phyloP scores from a whole-genome alignment of 179 eudicot genomes.

The Patellifolia procumbens region DNA sequence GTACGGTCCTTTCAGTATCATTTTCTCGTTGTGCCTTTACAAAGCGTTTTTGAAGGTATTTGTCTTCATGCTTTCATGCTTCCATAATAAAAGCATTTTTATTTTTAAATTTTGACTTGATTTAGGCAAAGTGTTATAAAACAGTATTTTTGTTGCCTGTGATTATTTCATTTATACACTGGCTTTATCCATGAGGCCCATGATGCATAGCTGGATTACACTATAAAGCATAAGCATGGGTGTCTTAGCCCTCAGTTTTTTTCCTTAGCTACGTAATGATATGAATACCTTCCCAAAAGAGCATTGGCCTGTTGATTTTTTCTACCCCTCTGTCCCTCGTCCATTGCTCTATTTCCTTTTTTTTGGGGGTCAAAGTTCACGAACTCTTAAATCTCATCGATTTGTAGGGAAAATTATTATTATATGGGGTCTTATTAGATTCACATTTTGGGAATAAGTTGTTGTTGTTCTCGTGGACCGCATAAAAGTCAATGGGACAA shows the following conservation, averaged over 20 bases:
- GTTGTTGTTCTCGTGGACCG: too few relatives aligned
- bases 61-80: neutral
- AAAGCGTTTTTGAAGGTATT: constrained; percentile 5
- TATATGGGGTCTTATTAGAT: too few relatives aligned
- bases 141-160: neutral
- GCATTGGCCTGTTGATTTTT: neutral
- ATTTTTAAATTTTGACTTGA: neutral
- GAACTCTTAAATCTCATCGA: too few relatives aligned
- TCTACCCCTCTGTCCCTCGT: too few relatives aligned
- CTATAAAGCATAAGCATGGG: neutral
- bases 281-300: neutral
- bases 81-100: neutral
- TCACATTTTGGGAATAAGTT: too few relatives aligned
- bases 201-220: neutral
- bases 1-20: neutral
- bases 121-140: neutral
- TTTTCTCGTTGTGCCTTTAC: neutral
- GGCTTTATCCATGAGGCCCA: neutral
- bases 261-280: neutral
- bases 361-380: too few relatives aligned
- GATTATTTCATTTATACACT: neutral
- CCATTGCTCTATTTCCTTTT: too few relatives aligned
- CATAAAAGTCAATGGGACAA: too few relatives aligned
- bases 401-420: too few relatives aligned
- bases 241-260: neutral